These are phyloP conservation scores for Fusarium devonianum DNA, from an alignment of 2,329 filamentous ascomycete genomes.

Conservation along the genomic window DNA sequence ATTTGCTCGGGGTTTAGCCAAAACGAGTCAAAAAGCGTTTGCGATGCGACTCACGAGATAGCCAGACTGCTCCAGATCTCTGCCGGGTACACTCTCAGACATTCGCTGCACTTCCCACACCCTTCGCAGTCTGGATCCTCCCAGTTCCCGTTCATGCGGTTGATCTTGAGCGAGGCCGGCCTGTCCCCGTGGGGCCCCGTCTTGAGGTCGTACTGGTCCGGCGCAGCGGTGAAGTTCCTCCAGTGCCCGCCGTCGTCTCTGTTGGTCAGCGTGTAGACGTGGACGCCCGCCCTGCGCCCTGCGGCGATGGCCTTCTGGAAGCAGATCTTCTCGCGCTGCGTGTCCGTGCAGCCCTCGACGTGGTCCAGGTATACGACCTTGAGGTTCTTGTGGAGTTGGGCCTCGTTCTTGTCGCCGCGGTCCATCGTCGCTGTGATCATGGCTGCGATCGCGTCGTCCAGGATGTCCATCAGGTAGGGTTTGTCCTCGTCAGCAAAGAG, in stretches of 20 bases:
- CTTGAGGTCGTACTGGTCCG: conserved; percentile 26
- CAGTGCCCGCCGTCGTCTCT: conserved; percentile 15
- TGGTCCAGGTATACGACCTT: conserved; percentile 21
- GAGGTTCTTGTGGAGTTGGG: background rate
- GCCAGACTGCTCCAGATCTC: conserved; percentile 15
- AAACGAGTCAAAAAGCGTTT: background rate
- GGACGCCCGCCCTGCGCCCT: conserved; percentile 11
- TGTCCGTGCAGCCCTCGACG: conserved; percentile 1
- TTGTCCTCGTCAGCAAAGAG: fast-evolving
- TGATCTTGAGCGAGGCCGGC: conserved; percentile 14
- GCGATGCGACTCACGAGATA: background rate
- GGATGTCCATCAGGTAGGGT: background rate
- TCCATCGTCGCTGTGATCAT: too few relatives aligned
- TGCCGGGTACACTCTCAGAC: conserved; percentile 24
- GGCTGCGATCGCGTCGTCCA: conserved; percentile 9
- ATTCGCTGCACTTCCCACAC: conserved; percentile 23
- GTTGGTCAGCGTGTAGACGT: conserved; percentile 23
- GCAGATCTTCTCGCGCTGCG: background rate
- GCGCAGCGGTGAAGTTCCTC: conserved; percentile 22
- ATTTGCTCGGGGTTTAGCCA: too few relatives aligned
- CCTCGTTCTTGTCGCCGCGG: too few relatives aligned
- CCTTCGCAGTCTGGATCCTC: conserved; percentile 16
- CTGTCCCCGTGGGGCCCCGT: conserved; percentile 18
- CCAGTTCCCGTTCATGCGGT: conserved; percentile 15
- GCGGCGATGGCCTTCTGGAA: conserved; percentile 14